Percentiles rank a stretch among this genome's conserved stretches.
These are phyloP conservation scores for Kwoniella botswanensis DNA, from an alignment of 768 basidiomycete species.

Conservation along the genomic window DNA sequence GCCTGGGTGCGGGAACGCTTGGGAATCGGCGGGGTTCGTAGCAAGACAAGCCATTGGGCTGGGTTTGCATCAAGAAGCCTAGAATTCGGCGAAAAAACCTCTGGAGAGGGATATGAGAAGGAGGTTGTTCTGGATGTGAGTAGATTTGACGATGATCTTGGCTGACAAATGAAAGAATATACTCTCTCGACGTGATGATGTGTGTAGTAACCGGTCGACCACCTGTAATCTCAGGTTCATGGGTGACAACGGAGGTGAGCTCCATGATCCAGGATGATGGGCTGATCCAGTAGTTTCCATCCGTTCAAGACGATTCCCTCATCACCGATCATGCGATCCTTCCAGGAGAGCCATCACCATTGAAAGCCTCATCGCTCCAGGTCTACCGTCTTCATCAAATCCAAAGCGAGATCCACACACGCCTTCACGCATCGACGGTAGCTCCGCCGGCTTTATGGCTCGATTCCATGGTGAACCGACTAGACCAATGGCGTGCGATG, in stretches of 20 bases:
- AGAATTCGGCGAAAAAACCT: not conserved
- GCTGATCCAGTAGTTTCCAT: conserved; percentile 13
- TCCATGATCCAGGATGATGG: not conserved
- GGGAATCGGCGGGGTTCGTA: conserved; percentile 28
- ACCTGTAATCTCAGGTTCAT: conserved; percentile 21
- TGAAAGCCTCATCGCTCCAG: conserved; percentile 23
- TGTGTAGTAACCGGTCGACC: conserved; percentile 24
- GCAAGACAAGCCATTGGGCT: conserved; percentile 24
- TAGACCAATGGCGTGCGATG: conserved; percentile 13
- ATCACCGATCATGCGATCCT: conserved; percentile 4
- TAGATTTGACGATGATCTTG: not conserved
- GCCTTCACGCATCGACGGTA: conserved; percentile 15
- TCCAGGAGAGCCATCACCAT: conserved; percentile 6
- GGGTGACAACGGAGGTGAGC: conserved; percentile 31
- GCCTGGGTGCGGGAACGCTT: conserved; percentile 18
- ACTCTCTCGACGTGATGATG: conserved; percentile 29
- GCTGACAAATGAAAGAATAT: conserved; percentile 19
- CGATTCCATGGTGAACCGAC: conserved; percentile 4
- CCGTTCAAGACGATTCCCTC: conserved; percentile 13
- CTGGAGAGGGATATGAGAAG: conserved; percentile 30
- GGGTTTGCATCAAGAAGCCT: conserved; percentile 24
- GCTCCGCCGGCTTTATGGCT: conserved; percentile 23
- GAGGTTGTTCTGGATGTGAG: conserved; percentile 37
- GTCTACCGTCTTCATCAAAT: conserved; percentile 25
- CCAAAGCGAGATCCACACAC: conserved; percentile 28